Evolutionary conservation across 306 rosid genomes (phyloP).

Genomic region (Ormosia semicastrata): DNA sequence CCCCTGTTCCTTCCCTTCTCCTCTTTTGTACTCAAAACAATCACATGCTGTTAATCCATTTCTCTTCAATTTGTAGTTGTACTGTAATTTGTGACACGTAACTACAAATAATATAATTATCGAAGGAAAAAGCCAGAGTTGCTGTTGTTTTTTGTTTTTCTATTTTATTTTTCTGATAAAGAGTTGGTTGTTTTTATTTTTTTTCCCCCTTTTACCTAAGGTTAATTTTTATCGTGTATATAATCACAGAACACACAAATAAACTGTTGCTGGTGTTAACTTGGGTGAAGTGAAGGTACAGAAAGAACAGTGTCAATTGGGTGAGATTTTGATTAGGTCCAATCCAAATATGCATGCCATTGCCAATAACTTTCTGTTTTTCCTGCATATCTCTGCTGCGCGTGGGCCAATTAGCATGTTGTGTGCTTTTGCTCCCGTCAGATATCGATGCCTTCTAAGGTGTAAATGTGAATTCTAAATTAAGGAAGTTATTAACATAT

Average conservation of each 20-base stretch:
- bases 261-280: background rate
- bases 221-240: background rate
- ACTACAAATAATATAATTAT: background rate
- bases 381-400: background rate
- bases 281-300: background rate
- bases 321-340: background rate
- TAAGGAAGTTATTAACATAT: too few relatives aligned
- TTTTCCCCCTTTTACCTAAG: background rate
- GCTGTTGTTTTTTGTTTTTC: background rate
- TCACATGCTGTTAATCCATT: background rate
- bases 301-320: background rate
- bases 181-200: background rate
- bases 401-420: conserved; percentile 16
- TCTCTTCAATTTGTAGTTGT: background rate
- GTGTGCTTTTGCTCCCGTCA: background rate
- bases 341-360: background rate
- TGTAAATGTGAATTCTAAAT: too few relatives aligned
- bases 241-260: background rate
- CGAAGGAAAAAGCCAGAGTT: background rate
- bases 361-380: background rate
- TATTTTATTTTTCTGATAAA: background rate
- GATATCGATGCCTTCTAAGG: conserved; percentile 7
- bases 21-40: background rate
- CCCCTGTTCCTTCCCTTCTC: background rate
- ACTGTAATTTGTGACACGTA: conserved; percentile 26